Base-by-base conservation (phyloP, 78 protist species). In the Pigoraptor vietnamica region DNA sequence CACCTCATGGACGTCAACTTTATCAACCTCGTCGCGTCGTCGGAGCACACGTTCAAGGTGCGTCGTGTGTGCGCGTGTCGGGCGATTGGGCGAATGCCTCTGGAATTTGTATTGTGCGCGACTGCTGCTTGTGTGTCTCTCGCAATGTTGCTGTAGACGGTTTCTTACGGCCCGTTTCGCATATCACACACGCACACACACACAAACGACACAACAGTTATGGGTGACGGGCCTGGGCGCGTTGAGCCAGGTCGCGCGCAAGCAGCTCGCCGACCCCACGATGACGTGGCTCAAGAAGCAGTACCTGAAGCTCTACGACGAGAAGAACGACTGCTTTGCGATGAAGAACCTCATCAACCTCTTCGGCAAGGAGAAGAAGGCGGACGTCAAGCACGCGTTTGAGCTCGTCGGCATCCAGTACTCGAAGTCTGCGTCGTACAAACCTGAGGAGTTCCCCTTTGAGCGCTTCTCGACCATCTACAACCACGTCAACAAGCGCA, bases 1-100 rank as follows among this genome's bases (percentile, higher is more conserved):
- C 88, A 83, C 33, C 35, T 83, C 21, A 29, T 83, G 88, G 88
- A 83, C 35, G 88, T 83, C 88, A 83, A 83, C 88, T 83, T 83
- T 21, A 34, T 83, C 39, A 2, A 83, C 88, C 23, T 83, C 24
- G 23, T 83, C 33, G 88, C 88, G 84, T 14, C 84, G 10, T 25
- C 84, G 6, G 84, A 79, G 84, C 23, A 32, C 21, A 35, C 35
- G 34, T 35, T 83, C 38, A 10, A 10, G 6, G 25, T 32, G 35
- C 14, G 86, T 81, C 32, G 9, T 9, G 19, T 48, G 32, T 23
- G 79, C 19, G 79, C 32, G 79, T 48, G 9, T 9, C 19, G 79
- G 79, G 79, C 79, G 32, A 23, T 48, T 19, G 79, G 9, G 79
- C 79, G 32, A 48, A 23, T 19, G 79, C 79, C 32, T 48, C 9